Conservation (phyloP, 2,329 filamentous ascomycete species). For the Penicillium sp. region DNA sequence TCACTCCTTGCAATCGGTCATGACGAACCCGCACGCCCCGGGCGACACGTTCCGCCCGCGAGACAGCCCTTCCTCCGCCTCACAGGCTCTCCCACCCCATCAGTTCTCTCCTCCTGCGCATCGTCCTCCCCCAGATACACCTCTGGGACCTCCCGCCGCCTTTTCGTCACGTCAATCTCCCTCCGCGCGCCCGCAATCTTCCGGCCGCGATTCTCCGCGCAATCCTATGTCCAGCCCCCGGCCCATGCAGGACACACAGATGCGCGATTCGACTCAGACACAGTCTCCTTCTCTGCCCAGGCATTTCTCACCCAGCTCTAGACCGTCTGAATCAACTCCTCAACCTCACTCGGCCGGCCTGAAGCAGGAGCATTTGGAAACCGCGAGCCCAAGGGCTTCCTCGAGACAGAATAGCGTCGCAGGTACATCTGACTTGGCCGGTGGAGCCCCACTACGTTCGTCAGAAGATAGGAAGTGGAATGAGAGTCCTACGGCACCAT, state of each 20-base stretch:
- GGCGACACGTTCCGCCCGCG: conserved; percentile 34
- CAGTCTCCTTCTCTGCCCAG: conserved; percentile 32
- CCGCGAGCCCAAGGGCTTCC: conserved; percentile 73
- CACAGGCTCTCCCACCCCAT: conserved; percentile 33
- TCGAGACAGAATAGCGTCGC: conserved; percentile 31
- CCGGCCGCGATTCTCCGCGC: conserved; percentile 36
- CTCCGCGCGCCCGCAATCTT: conserved; percentile 37
- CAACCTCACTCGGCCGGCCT: conserved; percentile 49
- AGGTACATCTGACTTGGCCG: conserved; percentile 26
- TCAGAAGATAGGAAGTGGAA: conserved; percentile 29
- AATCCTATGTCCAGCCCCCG: conserved; percentile 34
- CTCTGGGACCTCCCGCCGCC: conserved; percentile 46
- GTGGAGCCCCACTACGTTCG: conserved; percentile 21
- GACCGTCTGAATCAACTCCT: conserved; percentile 28
- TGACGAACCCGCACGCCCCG: conserved; percentile 35
- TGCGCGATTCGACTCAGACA: conserved; percentile 24
- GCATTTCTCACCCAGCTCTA: conserved; percentile 40
- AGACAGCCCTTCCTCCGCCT: conserved; percentile 36
- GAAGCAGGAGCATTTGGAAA: conserved; percentile 68
- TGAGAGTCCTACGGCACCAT: conserved; percentile 26
- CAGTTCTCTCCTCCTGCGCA: conserved; percentile 37
- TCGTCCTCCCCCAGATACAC: conserved; percentile 49
- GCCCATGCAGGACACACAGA: conserved; percentile 29
- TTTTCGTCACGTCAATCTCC: conserved; percentile 36
- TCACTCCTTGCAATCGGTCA: conserved; percentile 41